Percentiles rank a stretch among this genome's conserved stretches.
phyloP scores from a whole-genome alignment of 2,329 filamentous ascomycete genomes.

The Fusarium mangiferae region DNA sequence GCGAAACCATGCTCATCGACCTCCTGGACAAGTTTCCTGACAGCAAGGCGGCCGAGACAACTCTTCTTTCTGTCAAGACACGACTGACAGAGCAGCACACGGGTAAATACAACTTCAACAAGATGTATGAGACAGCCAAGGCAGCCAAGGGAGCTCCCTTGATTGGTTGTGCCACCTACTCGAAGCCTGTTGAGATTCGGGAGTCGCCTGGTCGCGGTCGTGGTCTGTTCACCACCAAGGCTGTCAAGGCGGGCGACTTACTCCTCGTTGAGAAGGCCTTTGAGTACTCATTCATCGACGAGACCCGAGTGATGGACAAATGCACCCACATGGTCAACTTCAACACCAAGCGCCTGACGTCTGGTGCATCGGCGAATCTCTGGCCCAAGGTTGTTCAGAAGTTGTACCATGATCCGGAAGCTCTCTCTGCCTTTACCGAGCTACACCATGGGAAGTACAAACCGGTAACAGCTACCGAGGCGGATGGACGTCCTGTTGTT shows the following conservation, averaged over 20 bases:
- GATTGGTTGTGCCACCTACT: neutral
- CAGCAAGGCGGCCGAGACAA: neutral
- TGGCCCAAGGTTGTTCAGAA: neutral
- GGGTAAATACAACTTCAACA: neutral
- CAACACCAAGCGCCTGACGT: neutral
- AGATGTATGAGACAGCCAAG: neutral
- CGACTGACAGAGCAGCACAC: neutral
- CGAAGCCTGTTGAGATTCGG: neutral
- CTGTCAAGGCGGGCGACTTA: neutral
- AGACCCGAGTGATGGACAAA: neutral
- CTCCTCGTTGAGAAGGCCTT: neutral
- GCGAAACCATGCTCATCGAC: neutral
- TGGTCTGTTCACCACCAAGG: neutral
- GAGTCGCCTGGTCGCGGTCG: neutral
- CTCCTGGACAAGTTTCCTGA: neutral
- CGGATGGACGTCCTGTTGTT: neutral
- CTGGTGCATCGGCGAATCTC: neutral
- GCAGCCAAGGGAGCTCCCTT: neutral
- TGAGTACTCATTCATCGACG: neutral
- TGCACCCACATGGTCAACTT: neutral
- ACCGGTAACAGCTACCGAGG: neutral
- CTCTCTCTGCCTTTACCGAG: neutral
- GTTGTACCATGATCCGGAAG: neutral
- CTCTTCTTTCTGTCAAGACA: neutral
- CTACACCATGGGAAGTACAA: neutral